These are phyloP conservation scores for Ceratocystis ficicola DNA, from an alignment of 2,329 filamentous ascomycete species.

Conservation along the genomic window DNA sequence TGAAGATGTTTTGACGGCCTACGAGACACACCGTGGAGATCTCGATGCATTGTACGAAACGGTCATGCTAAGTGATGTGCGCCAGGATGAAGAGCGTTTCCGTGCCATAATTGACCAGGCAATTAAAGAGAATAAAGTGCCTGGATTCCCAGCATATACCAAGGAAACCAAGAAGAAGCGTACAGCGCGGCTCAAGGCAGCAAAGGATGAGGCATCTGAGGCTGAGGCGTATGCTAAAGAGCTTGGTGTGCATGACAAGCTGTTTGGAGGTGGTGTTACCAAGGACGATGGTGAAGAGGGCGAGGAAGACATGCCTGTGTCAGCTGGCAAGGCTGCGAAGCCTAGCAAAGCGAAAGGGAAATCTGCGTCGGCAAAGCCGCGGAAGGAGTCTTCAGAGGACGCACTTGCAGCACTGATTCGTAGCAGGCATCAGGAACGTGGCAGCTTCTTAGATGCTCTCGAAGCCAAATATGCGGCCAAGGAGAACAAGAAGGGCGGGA, in stretches of 20 bases:
- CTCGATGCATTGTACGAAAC: slow-evolving; percentile 66
- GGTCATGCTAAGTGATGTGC: slow-evolving; percentile 75
- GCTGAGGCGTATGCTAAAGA: slow-evolving; percentile 65
- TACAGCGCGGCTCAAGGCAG: slow-evolving; percentile 46
- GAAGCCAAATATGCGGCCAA: slow-evolving; percentile 60
- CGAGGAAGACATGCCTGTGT: slow-evolving; percentile 19
- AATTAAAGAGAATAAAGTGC: slow-evolving; percentile 56
- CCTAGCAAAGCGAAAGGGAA: background rate
- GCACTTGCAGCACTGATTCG: slow-evolving; percentile 62
- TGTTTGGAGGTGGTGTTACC: slow-evolving; percentile 38
- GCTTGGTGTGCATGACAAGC: slow-evolving; percentile 58
- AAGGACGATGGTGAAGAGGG: slow-evolving; percentile 27
- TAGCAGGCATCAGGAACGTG: slow-evolving; percentile 53
- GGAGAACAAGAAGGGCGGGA: slow-evolving; percentile 32
- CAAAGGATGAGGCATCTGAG: slow-evolving; percentile 55
- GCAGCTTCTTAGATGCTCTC: slow-evolving; percentile 56
- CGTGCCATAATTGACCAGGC: slow-evolving; percentile 67
- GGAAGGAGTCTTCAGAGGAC: slow-evolving; percentile 37
- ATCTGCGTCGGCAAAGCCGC: slow-evolving; percentile 22
- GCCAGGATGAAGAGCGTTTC: slow-evolving; percentile 79
- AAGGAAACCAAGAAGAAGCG: slow-evolving; percentile 58
- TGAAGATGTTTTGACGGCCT: slow-evolving; percentile 63
- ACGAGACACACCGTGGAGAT: slow-evolving; percentile 58
- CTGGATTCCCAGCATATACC: slow-evolving; percentile 55
- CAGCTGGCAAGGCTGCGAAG: background rate